Conservation (phyloP, 106 monocot genomes). For the Dioscorea dumetorum region DNA sequence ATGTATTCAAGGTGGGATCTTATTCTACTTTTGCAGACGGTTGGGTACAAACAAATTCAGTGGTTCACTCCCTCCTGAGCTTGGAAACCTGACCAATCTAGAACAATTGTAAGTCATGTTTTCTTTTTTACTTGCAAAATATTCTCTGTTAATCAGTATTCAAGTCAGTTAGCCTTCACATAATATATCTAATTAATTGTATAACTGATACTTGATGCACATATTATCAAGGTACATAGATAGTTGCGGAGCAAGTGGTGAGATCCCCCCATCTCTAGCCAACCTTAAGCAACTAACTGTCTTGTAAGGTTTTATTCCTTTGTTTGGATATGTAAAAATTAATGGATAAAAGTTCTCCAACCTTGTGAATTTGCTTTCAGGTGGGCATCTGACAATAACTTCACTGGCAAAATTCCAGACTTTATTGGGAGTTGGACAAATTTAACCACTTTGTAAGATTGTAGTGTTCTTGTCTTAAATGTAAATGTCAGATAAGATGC, state of each 20-base stretch:
- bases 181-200: too few species aligned
- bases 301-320: constrained; percentile 19
- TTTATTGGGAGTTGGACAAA: constrained; percentile 50
- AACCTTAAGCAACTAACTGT: constrained; percentile 36
- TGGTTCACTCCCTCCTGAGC: constrained; percentile 29
- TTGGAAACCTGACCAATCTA: constrained; percentile 30
- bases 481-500: not conserved
- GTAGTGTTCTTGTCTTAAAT: too few species aligned
- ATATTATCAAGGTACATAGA: constrained; percentile 37
- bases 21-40: constrained; percentile 10
- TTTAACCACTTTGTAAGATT: constrained; percentile 52
- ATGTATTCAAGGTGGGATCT: constrained; percentile 1
- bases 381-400: constrained; percentile 57
- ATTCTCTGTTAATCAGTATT: not conserved
- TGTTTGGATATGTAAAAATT: not conserved
- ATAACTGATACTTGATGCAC: too few species aligned
- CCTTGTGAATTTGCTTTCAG: constrained; percentile 21
- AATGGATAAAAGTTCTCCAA: not conserved
- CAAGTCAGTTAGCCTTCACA: too few species aligned
- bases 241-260: constrained; percentile 50
- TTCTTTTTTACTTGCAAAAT: not conserved
- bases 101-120: constrained; percentile 20
- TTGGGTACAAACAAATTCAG: constrained; percentile 23
- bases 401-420: constrained; percentile 74
- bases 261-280: constrained; percentile 45